Conservation (phyloP, 2,329 filamentous ascomycete species). For the Arthroderma sp. region DNA sequence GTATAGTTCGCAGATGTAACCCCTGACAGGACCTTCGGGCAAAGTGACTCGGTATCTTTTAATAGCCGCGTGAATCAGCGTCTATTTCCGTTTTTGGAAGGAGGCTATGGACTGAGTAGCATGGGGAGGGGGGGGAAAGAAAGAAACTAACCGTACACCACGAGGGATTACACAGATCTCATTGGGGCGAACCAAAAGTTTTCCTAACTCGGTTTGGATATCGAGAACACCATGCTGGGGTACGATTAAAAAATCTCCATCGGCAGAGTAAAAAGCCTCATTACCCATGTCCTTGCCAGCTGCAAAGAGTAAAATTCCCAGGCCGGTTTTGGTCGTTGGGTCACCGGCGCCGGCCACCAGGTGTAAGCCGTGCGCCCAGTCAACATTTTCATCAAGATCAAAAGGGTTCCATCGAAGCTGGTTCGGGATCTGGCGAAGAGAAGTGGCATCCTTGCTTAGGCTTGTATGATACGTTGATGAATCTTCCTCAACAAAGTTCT, state of each 20-base stretch:
- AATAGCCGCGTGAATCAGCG: not conserved
- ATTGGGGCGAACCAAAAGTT: slow-evolving; percentile 59
- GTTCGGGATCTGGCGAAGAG: slow-evolving; percentile 52
- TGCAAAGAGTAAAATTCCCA: slow-evolving; percentile 71
- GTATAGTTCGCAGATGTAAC: slow-evolving; percentile 65
- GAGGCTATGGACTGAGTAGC: not conserved
- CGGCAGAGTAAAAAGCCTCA: slow-evolving; percentile 70
- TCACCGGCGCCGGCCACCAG: slow-evolving; percentile 69
- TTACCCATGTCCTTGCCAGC: slow-evolving; percentile 67
- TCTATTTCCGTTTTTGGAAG: not conserved
- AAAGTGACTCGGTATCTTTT: slow-evolving; percentile 55
- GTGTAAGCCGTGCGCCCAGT: slow-evolving; percentile 56
- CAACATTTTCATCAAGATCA: slow-evolving; percentile 54
- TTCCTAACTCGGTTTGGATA: slow-evolving; percentile 64
- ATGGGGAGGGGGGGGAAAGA: not conserved
- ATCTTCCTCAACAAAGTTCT: slow-evolving; percentile 34
- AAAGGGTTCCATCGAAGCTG: slow-evolving; percentile 72
- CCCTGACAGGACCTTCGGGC: slow-evolving; percentile 47
- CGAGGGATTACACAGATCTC: slow-evolving; percentile 67
- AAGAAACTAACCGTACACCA: slow-evolving; percentile 42
- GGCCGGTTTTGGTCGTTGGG: slow-evolving; percentile 60
- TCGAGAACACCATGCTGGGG: slow-evolving; percentile 61
- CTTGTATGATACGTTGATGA: slow-evolving; percentile 33
- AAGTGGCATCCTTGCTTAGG: slow-evolving; percentile 27
- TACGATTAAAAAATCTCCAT: slow-evolving; percentile 66